Conservation (phyloP, 352 stramenopile species). For the Globisporangium radiosum region DNA sequence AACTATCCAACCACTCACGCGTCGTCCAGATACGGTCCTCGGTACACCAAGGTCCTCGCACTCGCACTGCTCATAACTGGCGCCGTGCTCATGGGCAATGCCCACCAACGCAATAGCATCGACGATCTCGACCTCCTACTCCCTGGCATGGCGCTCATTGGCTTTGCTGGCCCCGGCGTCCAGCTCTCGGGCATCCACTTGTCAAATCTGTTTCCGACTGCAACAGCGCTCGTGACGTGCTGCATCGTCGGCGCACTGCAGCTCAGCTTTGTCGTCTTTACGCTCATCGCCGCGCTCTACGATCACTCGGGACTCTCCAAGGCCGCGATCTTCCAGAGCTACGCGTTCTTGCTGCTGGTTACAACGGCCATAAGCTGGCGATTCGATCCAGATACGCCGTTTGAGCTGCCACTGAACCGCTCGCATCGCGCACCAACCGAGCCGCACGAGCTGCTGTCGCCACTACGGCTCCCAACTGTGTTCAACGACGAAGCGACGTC, state of each 20-base stretch:
- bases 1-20: no score
- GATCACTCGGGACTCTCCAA: conserved; percentile 29
- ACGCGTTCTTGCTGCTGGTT: conserved; percentile 39
- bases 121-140: conserved; percentile 36
- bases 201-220: conserved; percentile 66
- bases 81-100: conserved; percentile 41
- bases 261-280: conserved; percentile 72
- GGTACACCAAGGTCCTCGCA: conserved; percentile 46
- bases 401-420: conserved; percentile 12
- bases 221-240: conserved; percentile 57
- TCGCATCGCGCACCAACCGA: conserved; percentile 11
- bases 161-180: conserved; percentile 54
- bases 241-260: conserved; percentile 67
- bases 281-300: conserved; percentile 51
- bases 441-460: conserved; percentile 39
- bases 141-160: conserved; percentile 53
- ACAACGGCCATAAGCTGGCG: conserved; percentile 46
- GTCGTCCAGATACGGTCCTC: conserved; percentile 39
- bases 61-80: conserved; percentile 39
- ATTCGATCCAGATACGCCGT: conserved; percentile 51
- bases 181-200: conserved; percentile 69
- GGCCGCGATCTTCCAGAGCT: conserved; percentile 40
- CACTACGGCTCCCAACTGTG: conserved; percentile 45
- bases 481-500: conserved; percentile 51
- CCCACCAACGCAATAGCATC: conserved; percentile 18